These are phyloP conservation scores for Geranium brycei DNA, from an alignment of 345 rosid genomes.

Conservation along the genomic window DNA sequence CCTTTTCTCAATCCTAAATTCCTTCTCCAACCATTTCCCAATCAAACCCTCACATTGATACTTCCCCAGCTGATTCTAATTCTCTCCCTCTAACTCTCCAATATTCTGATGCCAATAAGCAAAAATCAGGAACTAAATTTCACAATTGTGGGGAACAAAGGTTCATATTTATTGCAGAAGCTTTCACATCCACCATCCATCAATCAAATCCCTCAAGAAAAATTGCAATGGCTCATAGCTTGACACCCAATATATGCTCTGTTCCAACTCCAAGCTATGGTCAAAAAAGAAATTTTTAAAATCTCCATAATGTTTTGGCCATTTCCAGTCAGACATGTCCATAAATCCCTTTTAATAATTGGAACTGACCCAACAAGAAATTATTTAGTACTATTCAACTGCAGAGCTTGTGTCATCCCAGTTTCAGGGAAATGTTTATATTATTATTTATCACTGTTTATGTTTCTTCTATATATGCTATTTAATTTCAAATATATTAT, in stretches of 20 bases:
- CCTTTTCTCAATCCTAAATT: background rate
- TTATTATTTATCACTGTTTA: no score
- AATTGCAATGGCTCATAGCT: background rate
- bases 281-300: no score
- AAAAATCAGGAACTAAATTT: background rate
- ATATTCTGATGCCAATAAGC: background rate
- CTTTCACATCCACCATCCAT: background rate
- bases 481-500: background rate
- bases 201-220: background rate
- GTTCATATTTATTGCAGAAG: background rate
- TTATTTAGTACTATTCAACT: background rate
- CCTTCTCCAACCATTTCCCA: background rate
- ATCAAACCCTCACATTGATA: slow-evolving; percentile 2
- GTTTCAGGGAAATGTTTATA: background rate
- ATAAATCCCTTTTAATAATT: no score
- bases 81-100: background rate
- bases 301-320: no score
- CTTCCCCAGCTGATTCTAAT: background rate
- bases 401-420: background rate
- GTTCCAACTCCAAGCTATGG: background rate
- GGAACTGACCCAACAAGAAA: background rate
- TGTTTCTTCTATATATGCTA: no score
- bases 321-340: no score
- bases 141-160: background rate
- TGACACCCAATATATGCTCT: background rate